These are phyloP conservation scores for Amphichorda felina DNA, from an alignment of 2,329 filamentous ascomycete genomes.

Conservation along the genomic window DNA sequence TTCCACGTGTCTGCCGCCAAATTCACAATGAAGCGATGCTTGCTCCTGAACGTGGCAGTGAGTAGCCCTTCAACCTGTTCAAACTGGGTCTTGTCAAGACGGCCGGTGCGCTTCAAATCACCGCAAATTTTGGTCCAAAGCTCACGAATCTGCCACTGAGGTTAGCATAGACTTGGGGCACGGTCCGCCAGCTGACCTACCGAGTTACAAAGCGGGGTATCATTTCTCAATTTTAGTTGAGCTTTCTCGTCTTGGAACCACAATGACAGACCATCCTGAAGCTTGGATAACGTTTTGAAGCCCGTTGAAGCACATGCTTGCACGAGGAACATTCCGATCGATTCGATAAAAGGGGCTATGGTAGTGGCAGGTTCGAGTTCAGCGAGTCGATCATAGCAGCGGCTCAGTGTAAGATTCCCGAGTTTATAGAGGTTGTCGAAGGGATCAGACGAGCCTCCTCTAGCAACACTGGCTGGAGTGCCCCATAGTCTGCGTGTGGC, in stretches of 20 bases:
- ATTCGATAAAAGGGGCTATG: slow-evolving; percentile 36
- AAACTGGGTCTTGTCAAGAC: slow-evolving; percentile 31
- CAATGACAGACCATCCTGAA: slow-evolving; percentile 48
- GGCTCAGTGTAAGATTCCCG: slow-evolving; percentile 36
- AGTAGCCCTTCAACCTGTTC: slow-evolving; percentile 41
- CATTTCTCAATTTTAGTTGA: slow-evolving; percentile 27
- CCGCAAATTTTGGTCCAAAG: slow-evolving; percentile 39
- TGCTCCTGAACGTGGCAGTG: slow-evolving; percentile 45
- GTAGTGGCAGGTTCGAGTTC: slow-evolving; percentile 22
- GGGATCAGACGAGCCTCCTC: slow-evolving; percentile 43
- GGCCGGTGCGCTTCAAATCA: slow-evolving; percentile 20
- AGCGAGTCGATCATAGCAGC: slow-evolving; percentile 37
- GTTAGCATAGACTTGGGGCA: slow-evolving; percentile 14
- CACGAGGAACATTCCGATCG: slow-evolving; percentile 38
- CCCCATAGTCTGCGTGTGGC: slow-evolving; percentile 55
- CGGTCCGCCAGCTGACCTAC: slow-evolving; percentile 21
- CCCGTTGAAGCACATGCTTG: slow-evolving; percentile 37
- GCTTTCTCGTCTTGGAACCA: slow-evolving; percentile 52
- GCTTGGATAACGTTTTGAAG: slow-evolving; percentile 39
- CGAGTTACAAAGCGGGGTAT: slow-evolving; percentile 25
- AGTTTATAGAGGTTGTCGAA: slow-evolving; percentile 57
- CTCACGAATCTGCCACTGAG: slow-evolving; percentile 24
- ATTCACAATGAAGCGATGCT: slow-evolving; percentile 40
- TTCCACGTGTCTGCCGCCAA: slow-evolving; percentile 53
- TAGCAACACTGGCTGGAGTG: slow-evolving; percentile 13